Conservation (phyloP, 306 rosid species). For the Prunus armeniaca region DNA sequence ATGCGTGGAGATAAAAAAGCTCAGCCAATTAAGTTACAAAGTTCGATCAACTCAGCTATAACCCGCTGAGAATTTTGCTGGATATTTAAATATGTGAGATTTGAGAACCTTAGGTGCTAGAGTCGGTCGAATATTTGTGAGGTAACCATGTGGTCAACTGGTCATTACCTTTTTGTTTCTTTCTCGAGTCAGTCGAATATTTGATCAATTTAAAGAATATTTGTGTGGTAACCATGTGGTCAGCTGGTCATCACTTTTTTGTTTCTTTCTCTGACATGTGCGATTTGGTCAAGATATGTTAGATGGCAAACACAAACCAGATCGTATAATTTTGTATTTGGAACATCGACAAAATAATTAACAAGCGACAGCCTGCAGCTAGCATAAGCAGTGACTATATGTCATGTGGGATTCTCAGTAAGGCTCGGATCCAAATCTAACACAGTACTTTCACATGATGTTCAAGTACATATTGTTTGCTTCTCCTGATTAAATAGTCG, state of each 20-base stretch:
- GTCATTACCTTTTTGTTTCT: neutral
- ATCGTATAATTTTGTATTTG: neutral
- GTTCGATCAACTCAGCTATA: too few relatives aligned
- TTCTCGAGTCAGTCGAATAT: neutral
- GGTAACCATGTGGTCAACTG: neutral
- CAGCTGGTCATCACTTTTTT: neutral
- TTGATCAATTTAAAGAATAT: neutral
- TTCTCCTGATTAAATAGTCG: too few relatives aligned
- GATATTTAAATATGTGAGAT: too few relatives aligned
- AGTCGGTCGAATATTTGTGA: neutral
- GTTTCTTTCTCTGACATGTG: neutral
- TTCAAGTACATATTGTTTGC: too few relatives aligned
- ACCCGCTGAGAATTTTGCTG: too few relatives aligned
- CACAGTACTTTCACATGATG: too few relatives aligned
- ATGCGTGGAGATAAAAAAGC: accelerated
- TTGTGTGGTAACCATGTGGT: neutral
- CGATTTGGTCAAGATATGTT: neutral
- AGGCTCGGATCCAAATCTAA: neutral
- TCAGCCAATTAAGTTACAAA: too few relatives aligned
- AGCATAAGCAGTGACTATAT: neutral
- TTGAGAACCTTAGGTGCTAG: too few relatives aligned
- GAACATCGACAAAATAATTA: neutral
- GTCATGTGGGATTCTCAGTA: neutral
- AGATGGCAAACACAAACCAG: neutral
- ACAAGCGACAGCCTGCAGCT: neutral